phyloP scores from a whole-genome alignment of 2,329 filamentous ascomycete species.

The Phaeosphaeriaceae sp. region DNA sequence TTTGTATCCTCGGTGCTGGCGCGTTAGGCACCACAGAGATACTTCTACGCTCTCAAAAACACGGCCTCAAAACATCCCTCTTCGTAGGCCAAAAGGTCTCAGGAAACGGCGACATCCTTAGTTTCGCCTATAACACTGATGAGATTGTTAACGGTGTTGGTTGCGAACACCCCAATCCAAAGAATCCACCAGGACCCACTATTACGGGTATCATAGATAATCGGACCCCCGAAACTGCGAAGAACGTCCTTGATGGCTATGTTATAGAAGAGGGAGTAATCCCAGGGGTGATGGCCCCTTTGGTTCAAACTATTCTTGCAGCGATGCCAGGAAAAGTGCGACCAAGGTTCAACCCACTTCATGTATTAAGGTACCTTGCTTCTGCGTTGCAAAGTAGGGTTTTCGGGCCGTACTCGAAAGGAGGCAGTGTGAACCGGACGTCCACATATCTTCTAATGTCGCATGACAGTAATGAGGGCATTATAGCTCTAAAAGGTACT shows the following conservation, averaged over 20 bases:
- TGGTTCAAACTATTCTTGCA: constrained; percentile 65
- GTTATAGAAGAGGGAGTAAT: constrained; percentile 70
- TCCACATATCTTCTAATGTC: constrained; percentile 72
- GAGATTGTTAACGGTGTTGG: constrained; percentile 64
- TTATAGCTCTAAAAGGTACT: constrained; percentile 65
- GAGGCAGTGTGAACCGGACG: constrained; percentile 65
- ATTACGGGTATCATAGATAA: constrained; percentile 69
- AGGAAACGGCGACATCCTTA: constrained; percentile 71
- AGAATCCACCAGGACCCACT: constrained; percentile 65
- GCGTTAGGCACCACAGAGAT: constrained; percentile 70
- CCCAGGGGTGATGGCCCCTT: constrained; percentile 61
- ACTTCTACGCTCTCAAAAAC: constrained; percentile 37
- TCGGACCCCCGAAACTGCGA: constrained; percentile 52
- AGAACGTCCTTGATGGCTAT: constrained; percentile 64
- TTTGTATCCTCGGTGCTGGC: constrained; percentile 71
- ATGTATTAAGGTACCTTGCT: constrained; percentile 47
- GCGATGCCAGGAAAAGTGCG: constrained; percentile 57
- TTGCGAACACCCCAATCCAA: constrained; percentile 55
- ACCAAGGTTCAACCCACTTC: constrained; percentile 25
- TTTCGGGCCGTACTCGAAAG: constrained; percentile 63
- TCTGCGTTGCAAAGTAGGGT: constrained; percentile 61
- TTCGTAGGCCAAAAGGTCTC: constrained; percentile 57
- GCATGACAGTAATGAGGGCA: constrained; percentile 68
- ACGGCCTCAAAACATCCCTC: constrained; percentile 65
- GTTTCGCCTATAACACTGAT: constrained; percentile 69